Percentiles rank a stretch among this genome's conserved stretches.
phyloP scores from a whole-genome alignment of 257 asterid species.

The Thymus quinquecostatus region DNA sequence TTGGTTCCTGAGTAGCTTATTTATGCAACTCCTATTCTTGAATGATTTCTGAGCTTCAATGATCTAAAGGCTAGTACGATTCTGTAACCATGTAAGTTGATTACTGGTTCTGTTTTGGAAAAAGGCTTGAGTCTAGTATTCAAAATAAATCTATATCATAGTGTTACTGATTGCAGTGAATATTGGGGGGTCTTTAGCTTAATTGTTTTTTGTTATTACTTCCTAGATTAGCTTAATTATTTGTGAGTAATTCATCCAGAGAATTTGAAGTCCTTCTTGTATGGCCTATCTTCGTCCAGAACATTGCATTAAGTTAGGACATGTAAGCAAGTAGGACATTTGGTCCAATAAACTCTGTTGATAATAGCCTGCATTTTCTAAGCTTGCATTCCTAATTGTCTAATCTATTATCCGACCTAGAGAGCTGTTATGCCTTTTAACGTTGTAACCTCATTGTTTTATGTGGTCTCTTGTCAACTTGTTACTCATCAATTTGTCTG shows the following conservation, averaged over 20 bases:
- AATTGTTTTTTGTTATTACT: too few relatives aligned
- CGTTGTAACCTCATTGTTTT: conserved; percentile 2
- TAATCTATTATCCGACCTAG: conserved; percentile 15
- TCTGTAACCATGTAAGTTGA: neutral
- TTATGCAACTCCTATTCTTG: neutral
- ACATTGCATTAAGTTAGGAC: neutral
- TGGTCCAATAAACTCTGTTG: neutral
- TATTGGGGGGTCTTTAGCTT: neutral
- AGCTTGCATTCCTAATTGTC: neutral
- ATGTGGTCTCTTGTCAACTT: conserved; percentile 12
- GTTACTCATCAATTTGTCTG: neutral
- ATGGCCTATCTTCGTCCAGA: neutral
- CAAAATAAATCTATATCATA: neutral
- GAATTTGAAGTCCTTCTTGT: neutral
- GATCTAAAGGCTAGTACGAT: neutral
- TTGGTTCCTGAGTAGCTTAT: conserved; percentile 17
- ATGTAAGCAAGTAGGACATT: neutral
- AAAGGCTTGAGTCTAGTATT: neutral
- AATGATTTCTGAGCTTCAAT: neutral
- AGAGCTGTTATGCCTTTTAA: neutral
- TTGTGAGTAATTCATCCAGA: neutral
- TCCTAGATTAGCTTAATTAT: neutral
- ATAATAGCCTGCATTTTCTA: neutral
- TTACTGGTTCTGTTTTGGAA: neutral
- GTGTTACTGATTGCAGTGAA: neutral